These are phyloP conservation scores for Cardiospermum halicacabum DNA, from an alignment of 345 rosid species.

Conservation along the genomic window DNA sequence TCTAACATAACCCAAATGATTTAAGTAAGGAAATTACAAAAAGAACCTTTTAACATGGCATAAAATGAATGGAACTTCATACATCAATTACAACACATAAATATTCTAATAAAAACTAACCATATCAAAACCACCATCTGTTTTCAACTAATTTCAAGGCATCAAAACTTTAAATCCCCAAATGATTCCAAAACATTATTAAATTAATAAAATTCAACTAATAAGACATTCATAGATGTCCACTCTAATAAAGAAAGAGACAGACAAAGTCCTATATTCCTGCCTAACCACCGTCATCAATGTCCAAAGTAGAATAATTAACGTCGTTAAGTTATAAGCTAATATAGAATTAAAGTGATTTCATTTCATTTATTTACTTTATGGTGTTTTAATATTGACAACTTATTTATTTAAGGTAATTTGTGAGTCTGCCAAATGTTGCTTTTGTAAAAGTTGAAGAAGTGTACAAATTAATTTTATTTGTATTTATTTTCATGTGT, in stretches of 20 bases:
- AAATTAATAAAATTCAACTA: background rate
- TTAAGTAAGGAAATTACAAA: background rate
- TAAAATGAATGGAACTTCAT: background rate
- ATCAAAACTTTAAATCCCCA: background rate
- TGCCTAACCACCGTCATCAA: constrained; percentile 5
- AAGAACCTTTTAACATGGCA: background rate
- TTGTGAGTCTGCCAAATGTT: background rate
- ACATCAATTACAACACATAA: background rate
- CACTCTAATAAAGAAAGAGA: constrained; percentile 1
- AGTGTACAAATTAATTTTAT: too few relatives aligned
- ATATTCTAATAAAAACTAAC: background rate
- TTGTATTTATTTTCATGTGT: background rate
- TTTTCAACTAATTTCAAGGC: background rate
- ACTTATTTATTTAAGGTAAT: too few relatives aligned
- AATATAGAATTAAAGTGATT: background rate
- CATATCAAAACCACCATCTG: background rate
- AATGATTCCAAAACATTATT: background rate
- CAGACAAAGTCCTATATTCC: constrained; percentile 15
- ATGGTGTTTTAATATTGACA: too few relatives aligned
- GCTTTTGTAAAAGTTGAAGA: too few relatives aligned
- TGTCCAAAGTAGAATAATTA: background rate
- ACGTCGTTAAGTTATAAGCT: background rate
- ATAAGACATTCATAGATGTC: background rate
- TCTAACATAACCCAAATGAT: too few relatives aligned
- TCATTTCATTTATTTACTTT: background rate